These are phyloP conservation scores for Neurospora terricola DNA, from an alignment of 495 filamentous ascomycete species.

Conservation along the genomic window DNA sequence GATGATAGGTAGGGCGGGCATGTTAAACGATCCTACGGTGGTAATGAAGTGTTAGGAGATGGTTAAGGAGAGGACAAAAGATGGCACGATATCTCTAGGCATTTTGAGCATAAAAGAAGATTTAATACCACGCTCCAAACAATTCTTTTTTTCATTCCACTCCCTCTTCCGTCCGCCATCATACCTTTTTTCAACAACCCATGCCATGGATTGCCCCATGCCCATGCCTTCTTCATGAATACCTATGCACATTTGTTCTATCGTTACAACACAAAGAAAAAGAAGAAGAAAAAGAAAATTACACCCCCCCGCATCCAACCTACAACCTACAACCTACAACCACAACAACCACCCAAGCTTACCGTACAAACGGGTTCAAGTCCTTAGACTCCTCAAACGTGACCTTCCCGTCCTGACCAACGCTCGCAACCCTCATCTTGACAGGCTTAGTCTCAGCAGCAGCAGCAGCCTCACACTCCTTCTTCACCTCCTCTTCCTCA, in stretches of 20 bases:
- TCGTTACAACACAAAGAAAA: slow-evolving; percentile 2
- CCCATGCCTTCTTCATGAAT: not conserved
- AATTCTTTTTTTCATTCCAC: not conserved
- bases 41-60: not conserved
- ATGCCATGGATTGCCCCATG: not conserved
- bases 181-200: not conserved
- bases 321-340: too few species aligned
- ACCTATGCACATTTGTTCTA: not conserved
- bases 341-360: not conserved
- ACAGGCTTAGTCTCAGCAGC: slow-evolving; percentile 15
- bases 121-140: not conserved
- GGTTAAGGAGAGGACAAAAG: too few species aligned
- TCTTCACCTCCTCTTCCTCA: slow-evolving; percentile 25
- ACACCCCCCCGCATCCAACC: not conserved
- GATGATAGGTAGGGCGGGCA: too few species aligned
- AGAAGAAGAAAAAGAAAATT: not conserved
- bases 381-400: slow-evolving; percentile 51
- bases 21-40: too few species aligned
- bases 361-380: slow-evolving; percentile 41
- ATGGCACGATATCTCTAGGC: not conserved
- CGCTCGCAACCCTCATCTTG: slow-evolving; percentile 44
- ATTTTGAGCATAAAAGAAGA: not conserved
- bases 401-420: slow-evolving; percentile 59
- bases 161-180: not conserved
- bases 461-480: slow-evolving; percentile 14